Evolutionary conservation across 208 protist genomes (phyloP).

Genomic region (Trypanosoma caninum): DNA sequence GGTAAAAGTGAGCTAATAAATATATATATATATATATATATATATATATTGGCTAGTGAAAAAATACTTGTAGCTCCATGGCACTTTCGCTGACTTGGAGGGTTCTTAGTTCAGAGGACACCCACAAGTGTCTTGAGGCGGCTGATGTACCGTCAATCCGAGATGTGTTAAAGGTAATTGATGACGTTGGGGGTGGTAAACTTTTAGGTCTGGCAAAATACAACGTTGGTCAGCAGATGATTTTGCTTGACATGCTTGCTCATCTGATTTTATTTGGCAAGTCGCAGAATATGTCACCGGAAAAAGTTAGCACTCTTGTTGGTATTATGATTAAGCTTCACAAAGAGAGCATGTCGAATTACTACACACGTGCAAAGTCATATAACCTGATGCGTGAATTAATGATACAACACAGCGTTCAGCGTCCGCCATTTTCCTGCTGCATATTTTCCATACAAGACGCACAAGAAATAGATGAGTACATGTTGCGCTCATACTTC

Average conservation of each 20-base stretch:
- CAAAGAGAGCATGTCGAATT: conserved; percentile 57
- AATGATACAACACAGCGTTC: conserved; percentile 79
- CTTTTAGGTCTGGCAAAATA: conserved; percentile 24
- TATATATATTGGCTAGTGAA: background rate
- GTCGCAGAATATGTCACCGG: conserved; percentile 44
- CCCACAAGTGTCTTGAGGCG: conserved; percentile 49
- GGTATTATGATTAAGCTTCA: conserved; percentile 69
- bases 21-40: background rate
- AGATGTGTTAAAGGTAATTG: conserved; percentile 32
- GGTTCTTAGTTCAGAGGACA: conserved; percentile 42
- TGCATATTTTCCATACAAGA: conserved; percentile 81
- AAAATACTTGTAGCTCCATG: conserved; percentile 14
- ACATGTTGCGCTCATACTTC: conserved; percentile 86
- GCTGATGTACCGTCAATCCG: conserved; percentile 47
- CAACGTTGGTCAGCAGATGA: conserved; percentile 43
- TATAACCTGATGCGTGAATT: conserved; percentile 73
- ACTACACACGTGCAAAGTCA: conserved; percentile 49
- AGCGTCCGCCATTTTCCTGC: conserved; percentile 82
- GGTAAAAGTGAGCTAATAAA: background rate
- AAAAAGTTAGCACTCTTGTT: conserved; percentile 83
- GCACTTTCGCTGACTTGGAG: conserved; percentile 59
- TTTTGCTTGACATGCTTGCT: conserved; percentile 76
- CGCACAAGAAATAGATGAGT: conserved; percentile 83
- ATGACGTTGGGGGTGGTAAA: conserved; percentile 26
- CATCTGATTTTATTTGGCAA: conserved; percentile 84